Evolutionary conservation across 2,329 filamentous ascomycete species (phyloP), one percentile per base, ranked within the genome.

Genomic region (Penicillium olsonii): DNA sequence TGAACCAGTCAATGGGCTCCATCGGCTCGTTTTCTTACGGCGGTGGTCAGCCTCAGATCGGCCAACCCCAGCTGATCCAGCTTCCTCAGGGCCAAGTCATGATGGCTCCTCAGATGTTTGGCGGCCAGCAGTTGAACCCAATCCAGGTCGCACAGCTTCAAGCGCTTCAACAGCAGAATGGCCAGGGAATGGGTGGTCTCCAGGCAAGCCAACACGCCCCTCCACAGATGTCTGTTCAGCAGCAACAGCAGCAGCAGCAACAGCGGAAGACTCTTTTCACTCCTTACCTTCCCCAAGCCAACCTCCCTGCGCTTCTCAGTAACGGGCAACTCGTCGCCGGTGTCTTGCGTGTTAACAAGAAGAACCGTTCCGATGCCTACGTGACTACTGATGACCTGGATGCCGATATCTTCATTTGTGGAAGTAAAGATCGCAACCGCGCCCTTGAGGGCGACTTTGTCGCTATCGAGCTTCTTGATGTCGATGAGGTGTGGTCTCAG

Each of bases 391-490:
- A 88, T 53, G 94, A 99, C 52, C 81, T 99, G 40, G 94, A 97
- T 73, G 92, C 94, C 37, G 94, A 99, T 69, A 99, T 99, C 67
- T 99, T 99, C 75, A 99, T 99, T 66, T 99, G 94, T 69, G 94
- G 94, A 69, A 97, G 92, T 80, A 99, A 99, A 73, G 94, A 99
- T 70, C 88, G 94, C 60, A 99, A 99, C 72, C 88, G 94, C 72
- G 94, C 94, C 47, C 82, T 99, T 29, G 94, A 99, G 71, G 94
- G 94, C 51, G 94, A 99, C 69, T 82, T 96, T 47, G 94, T 99
- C 50, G 94, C 94, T 26, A 85, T 99, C 45, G 94, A 99, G 74
- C 85, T 99, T 39, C 84, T 99, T 43, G 92, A 99, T 66, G 94
- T 99, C 7, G 94, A 97, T 68, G 94, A 99, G 68, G 94, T 99